Conservation (phyloP, 2,329 filamentous ascomycete species). For the Fusarium dimerum region DNA sequence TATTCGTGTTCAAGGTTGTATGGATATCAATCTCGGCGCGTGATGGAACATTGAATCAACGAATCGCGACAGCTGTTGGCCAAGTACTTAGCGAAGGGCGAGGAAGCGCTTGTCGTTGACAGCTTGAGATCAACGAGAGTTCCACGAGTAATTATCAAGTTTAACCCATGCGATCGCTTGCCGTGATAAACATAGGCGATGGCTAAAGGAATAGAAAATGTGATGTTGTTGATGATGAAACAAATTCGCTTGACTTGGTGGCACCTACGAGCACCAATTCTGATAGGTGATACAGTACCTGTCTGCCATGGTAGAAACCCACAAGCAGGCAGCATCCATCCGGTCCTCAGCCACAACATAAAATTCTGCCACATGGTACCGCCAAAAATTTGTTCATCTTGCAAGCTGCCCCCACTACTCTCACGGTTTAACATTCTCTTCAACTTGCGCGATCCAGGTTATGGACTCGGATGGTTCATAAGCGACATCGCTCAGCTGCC, state of each 20-base stretch:
- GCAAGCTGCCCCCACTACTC: constrained; percentile 24
- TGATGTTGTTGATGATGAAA: constrained; percentile 14
- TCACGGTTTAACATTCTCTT: constrained; percentile 21
- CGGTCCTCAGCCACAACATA: constrained; percentile 12
- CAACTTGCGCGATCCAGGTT: constrained; percentile 14
- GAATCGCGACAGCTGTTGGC: too few species aligned
- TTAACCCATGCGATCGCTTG: too few species aligned
- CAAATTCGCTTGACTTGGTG: background rate
- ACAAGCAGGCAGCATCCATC: too few species aligned
- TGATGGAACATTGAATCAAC: too few species aligned
- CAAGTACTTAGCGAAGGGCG: too few species aligned
- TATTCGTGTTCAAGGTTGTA: background rate
- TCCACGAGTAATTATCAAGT: background rate
- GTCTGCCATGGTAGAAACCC: too few species aligned
- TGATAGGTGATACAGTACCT: too few species aligned
- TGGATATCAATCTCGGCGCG: too few species aligned
- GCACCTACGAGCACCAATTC: background rate
- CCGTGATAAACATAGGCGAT: background rate
- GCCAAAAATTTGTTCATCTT: constrained; percentile 45
- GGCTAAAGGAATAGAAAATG: background rate
- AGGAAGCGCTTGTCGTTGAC: too few species aligned
- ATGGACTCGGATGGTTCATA: constrained; percentile 27
- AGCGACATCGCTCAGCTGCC: constrained; percentile 24
- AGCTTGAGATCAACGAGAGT: background rate
- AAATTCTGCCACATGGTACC: constrained; percentile 47